phyloP scores from a whole-genome alignment of 2,329 filamentous ascomycete species.

The Nemania sp. region DNA sequence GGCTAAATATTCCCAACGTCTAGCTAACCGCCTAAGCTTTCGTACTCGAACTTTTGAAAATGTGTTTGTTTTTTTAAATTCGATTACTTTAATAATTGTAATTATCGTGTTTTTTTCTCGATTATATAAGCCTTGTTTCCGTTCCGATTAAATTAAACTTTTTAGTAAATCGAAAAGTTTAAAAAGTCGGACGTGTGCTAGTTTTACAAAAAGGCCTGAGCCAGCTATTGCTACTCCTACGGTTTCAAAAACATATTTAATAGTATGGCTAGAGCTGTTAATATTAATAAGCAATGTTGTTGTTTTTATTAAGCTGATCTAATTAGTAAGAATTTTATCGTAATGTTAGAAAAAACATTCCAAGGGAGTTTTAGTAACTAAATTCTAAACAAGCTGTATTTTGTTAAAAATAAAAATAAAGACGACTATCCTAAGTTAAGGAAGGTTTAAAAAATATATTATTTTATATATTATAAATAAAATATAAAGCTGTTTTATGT shows the following conservation, averaged over 20 bases:
- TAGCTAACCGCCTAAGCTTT: no score
- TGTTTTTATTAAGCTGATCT: background rate
- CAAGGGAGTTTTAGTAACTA: no score
- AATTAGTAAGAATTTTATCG: background rate
- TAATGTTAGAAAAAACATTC: background rate
- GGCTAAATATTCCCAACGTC: background rate
- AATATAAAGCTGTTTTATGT: no score
- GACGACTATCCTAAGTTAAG: no score
- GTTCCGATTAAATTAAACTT: background rate
- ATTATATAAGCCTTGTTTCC: background rate
- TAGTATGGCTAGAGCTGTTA: background rate
- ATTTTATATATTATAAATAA: no score
- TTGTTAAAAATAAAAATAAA: background rate
- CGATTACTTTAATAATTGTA: background rate
- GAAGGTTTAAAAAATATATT: no score
- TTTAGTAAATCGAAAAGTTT: background rate
- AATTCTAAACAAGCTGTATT: background rate
- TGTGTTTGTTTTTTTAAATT: background rate
- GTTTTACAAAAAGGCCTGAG: background rate
- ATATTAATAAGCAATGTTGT: conserved; percentile 1
- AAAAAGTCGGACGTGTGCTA: background rate
- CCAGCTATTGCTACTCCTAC: background rate
- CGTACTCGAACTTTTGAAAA: no score
- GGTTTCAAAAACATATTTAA: no score
- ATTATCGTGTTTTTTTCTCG: background rate